Base-by-base conservation (phyloP, 164 flowering plant species). In the Macadamia tetraphylla region DNA sequence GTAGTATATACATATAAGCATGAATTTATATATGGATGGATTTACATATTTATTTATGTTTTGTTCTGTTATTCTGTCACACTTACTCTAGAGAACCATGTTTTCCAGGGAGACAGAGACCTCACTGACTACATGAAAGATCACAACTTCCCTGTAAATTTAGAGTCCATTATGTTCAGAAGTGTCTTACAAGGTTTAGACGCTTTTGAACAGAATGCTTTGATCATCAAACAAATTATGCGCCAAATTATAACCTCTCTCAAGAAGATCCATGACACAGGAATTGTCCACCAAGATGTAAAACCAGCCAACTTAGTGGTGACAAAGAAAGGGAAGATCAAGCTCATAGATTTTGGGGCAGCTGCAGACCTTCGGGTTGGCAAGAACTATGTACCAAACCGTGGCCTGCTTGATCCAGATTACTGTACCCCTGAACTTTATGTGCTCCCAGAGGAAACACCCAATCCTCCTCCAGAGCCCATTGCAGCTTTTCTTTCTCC, bases 311-410 rank as follows among this genome's bases (percentile, higher is more conserved):
- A 94, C 80, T 81, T 94, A 69, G 99, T 94, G 18, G 96, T 94
- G 69, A 92, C 99, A 60, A 91, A 84, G 67, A 84, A 81, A 70
- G 99, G 99, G 23, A 79, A 79, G 75, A 88, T 94, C 70, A 94
- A 94, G 79, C 94, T 94, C 69, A 92, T 94, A 66, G 97, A 94
- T 77, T 94, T 94, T 67, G 99, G 99, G 13, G 99, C 99, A 52
- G 97, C 97, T 30, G 75, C 99, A 11, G 99, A 92, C 67, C 94
- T 94, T 32, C 85, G 97, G 3, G 92, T 94, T 64, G 99, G 99
- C 52, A 94, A 94, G 81, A 94, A 94, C 66, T 92, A 82, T 68
- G 82, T 85, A 11, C 99, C 99, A 0, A 66, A 90, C 56, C 82
- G 81, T 23, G 82, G 81, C 1, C 70, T 92, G 67, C 97, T 94